phyloP scores from a whole-genome alignment of 2,329 filamentous ascomycete species.

The Verticillium nonalfalfae region DNA sequence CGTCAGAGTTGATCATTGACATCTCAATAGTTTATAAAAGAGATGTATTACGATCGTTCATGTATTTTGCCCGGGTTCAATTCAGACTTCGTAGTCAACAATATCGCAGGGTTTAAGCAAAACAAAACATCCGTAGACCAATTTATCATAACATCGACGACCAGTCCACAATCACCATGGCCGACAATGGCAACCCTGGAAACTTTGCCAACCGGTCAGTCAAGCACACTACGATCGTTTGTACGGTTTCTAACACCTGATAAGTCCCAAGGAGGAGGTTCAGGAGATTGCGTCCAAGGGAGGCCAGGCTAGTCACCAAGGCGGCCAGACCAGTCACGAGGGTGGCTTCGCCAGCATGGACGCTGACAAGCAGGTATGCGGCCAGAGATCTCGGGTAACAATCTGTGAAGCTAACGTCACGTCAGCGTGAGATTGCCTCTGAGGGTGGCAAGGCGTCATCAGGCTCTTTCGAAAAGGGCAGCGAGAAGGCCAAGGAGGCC shows the following conservation, averaged over 20 bases:
- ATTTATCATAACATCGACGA: too few species aligned
- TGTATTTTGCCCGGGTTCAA: too few species aligned
- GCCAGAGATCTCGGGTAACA: background rate
- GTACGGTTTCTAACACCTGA: background rate
- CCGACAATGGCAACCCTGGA: slow-evolving; percentile 12
- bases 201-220: slow-evolving; percentile 14
- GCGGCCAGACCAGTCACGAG: slow-evolving; percentile 26
- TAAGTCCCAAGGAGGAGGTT: slow-evolving; percentile 35
- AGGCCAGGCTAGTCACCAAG: slow-evolving; percentile 26
- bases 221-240: background rate
- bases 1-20: too few species aligned
- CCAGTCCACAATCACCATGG: slow-evolving; percentile 1
- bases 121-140: too few species aligned
- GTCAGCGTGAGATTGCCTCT: slow-evolving; percentile 46
- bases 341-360: slow-evolving; percentile 34
- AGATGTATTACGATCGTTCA: too few species aligned
- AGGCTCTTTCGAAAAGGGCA: slow-evolving; percentile 48
- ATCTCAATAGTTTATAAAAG: too few species aligned
- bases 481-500: slow-evolving; percentile 44
- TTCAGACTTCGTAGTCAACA: too few species aligned
- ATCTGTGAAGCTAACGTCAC: slow-evolving; percentile 7
- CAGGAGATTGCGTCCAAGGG: slow-evolving; percentile 33
- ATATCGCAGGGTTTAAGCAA: too few species aligned
- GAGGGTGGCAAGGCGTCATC: slow-evolving; percentile 45
- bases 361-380: slow-evolving; percentile 27